Evolutionary conservation across 208 protist genomes (phyloP).

Genomic region (Trypanosoma boissoni): DNA sequence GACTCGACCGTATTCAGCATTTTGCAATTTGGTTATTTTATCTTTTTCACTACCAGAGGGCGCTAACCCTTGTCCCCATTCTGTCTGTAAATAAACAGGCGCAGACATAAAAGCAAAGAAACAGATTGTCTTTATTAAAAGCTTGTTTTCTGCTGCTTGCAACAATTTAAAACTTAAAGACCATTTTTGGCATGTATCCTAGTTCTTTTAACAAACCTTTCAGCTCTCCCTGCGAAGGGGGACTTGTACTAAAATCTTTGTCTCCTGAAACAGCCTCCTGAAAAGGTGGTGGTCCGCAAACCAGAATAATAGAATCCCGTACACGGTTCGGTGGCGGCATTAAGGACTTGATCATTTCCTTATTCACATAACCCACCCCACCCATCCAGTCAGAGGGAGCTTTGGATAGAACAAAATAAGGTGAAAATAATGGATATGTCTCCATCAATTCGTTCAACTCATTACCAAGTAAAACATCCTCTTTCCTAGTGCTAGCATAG

Average conservation of each 20-base stretch:
- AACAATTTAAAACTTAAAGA: slow-evolving; percentile 91
- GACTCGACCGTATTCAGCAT: too few relatives aligned
- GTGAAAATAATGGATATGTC: slow-evolving; percentile 85
- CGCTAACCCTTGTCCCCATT: too few relatives aligned
- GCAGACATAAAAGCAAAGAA: slow-evolving; percentile 8
- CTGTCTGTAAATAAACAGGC: too few relatives aligned
- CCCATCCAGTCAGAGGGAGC: slow-evolving; percentile 89
- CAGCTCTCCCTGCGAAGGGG: slow-evolving; percentile 80
- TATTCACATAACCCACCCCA: slow-evolving; percentile 84
- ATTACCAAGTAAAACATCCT: slow-evolving; percentile 92
- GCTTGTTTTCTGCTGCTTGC: too few relatives aligned
- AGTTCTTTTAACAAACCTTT: slow-evolving; percentile 85
- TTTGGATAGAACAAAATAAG: slow-evolving; percentile 91
- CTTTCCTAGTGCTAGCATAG: slow-evolving; percentile 87
- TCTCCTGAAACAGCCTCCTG: slow-evolving; percentile 87
- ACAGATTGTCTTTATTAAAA: slow-evolving; percentile 4
- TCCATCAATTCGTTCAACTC: slow-evolving; percentile 92
- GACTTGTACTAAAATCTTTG: slow-evolving; percentile 79
- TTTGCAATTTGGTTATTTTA: too few relatives aligned
- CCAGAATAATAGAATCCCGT: slow-evolving; percentile 79
- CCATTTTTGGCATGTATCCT: slow-evolving; percentile 83
- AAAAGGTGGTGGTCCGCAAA: slow-evolving; percentile 86
- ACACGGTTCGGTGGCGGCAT: slow-evolving; percentile 83
- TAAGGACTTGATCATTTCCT: slow-evolving; percentile 87
- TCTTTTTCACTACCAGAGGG: too few relatives aligned